These are phyloP conservation scores for Turritis glabra DNA, from an alignment of 345 rosid species.

Conservation along the genomic window DNA sequence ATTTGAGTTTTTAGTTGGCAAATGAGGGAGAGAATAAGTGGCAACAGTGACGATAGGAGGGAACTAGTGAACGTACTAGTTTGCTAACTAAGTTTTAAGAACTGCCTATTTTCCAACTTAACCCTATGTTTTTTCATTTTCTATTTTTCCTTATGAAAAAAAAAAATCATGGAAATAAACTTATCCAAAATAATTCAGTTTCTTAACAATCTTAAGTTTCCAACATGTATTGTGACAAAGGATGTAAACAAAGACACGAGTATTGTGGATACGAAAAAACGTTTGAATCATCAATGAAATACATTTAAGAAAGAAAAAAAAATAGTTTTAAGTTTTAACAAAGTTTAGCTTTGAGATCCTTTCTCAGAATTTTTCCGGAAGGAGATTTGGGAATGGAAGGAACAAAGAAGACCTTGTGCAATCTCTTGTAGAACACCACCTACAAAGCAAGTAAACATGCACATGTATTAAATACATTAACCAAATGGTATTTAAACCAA, in stretches of 20 bases:
- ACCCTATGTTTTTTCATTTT: neutral
- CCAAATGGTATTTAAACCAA: neutral
- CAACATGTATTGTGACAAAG: neutral
- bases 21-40: too few relatives aligned
- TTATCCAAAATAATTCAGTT: neutral
- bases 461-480: neutral
- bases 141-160: neutral
- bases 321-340: neutral
- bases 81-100: too few relatives aligned
- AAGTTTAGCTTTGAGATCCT: conserved; percentile 75
- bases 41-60: too few relatives aligned
- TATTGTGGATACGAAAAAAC: conserved; percentile 12
- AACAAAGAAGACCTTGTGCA: conserved; percentile 74
- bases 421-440: conserved; percentile 90
- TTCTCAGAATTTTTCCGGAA: conserved; percentile 83
- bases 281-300: conserved; percentile 10
- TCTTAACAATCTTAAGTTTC: conserved; percentile 4
- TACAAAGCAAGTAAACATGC: neutral
- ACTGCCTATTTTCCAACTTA: too few relatives aligned
- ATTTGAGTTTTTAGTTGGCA: too few relatives aligned
- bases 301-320: neutral
- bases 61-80: too few relatives aligned
- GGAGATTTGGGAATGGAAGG: conserved; percentile 89
- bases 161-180: neutral
- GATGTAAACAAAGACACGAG: neutral